Percentiles rank a stretch among this genome's conserved stretches.
Evolutionary conservation across 345 rosid species (phyloP).

Genomic region (Gossypium herbaceum): DNA sequence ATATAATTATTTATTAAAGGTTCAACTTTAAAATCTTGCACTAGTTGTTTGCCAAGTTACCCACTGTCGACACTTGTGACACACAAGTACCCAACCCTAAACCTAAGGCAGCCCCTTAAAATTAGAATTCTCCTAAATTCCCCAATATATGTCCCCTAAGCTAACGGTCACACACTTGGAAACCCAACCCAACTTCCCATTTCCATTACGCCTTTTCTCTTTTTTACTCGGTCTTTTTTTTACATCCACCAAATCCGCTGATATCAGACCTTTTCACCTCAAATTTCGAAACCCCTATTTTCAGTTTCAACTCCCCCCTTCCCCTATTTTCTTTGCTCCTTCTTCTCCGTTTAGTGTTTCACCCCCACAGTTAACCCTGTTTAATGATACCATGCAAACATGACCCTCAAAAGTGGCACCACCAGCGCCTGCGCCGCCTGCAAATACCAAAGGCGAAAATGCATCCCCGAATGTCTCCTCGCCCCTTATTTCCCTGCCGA

Average conservation of each 20-base stretch:
- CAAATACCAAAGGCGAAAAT: slow-evolving; percentile 80
- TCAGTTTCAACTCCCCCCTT: slow-evolving; percentile 23
- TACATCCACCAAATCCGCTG: slow-evolving; percentile 41
- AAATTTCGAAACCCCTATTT: slow-evolving; percentile 20
- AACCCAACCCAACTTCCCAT: not conserved
- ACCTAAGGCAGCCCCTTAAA: too few species aligned
- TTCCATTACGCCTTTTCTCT: not conserved
- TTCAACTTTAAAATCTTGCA: too few species aligned
- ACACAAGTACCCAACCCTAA: too few species aligned
- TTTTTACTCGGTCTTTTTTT: slow-evolving; percentile 38
- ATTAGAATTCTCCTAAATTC: too few species aligned
- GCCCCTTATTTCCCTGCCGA: slow-evolving; percentile 88
- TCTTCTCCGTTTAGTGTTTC: not conserved
- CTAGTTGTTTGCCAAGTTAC: too few species aligned
- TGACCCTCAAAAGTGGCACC: slow-evolving; percentile 48
- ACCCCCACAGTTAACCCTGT: not conserved
- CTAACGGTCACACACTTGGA: not conserved
- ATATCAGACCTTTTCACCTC: slow-evolving; percentile 40
- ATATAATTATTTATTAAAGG: too few species aligned
- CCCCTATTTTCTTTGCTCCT: not conserved
- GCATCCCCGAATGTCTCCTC: slow-evolving; percentile 61
- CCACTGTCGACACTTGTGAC: too few species aligned
- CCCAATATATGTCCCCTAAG: too few species aligned
- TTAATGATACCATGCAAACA: slow-evolving; percentile 10
- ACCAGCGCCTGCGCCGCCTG: slow-evolving; percentile 95